These are phyloP conservation scores for Boletales sp. DNA, from an alignment of 768 basidiomycete genomes.

Conservation along the genomic window DNA sequence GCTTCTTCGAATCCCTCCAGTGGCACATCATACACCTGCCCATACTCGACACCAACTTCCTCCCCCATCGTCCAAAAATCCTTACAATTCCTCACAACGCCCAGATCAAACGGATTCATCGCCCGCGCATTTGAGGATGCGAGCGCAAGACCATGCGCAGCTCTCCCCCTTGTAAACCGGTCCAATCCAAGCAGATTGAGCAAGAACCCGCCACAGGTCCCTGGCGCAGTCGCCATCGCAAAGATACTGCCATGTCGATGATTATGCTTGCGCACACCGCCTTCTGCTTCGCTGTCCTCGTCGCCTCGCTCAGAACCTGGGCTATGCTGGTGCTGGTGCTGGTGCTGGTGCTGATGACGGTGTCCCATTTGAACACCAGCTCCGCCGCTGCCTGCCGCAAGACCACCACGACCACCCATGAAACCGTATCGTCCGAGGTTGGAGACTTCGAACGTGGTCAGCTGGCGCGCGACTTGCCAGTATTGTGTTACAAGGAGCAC, in stretches of 20 bases:
- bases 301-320: constrained; percentile 46
- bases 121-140: constrained; percentile 54
- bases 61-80: constrained; percentile 92
- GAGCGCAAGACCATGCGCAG: constrained; percentile 78
- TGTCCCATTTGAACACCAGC: constrained; percentile 76
- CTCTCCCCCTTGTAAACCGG: constrained; percentile 88
- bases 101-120: constrained; percentile 90
- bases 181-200: constrained; percentile 93
- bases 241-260: constrained; percentile 42
- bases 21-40: constrained; percentile 85
- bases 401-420: constrained; percentile 89
- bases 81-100: constrained; percentile 71
- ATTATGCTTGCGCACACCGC: constrained; percentile 39
- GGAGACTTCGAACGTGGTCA: constrained; percentile 94
- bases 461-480: constrained; percentile 91
- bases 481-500: constrained; percentile 82
- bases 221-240: constrained; percentile 30
- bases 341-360: constrained; percentile 39
- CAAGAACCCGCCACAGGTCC: constrained; percentile 55
- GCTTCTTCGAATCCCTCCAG: constrained; percentile 79
- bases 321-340: constrained; percentile 23
- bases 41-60: constrained; percentile 89
- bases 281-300: constrained; percentile 34
- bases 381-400: constrained; percentile 51
- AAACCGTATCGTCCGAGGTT: constrained; percentile 95